A percentile compares a stretch with the other conserved stretches of the same genome.
Evolutionary conservation across 2,329 filamentous ascomycete genomes (phyloP).

Genomic region (Talaromyces sp.): DNA sequence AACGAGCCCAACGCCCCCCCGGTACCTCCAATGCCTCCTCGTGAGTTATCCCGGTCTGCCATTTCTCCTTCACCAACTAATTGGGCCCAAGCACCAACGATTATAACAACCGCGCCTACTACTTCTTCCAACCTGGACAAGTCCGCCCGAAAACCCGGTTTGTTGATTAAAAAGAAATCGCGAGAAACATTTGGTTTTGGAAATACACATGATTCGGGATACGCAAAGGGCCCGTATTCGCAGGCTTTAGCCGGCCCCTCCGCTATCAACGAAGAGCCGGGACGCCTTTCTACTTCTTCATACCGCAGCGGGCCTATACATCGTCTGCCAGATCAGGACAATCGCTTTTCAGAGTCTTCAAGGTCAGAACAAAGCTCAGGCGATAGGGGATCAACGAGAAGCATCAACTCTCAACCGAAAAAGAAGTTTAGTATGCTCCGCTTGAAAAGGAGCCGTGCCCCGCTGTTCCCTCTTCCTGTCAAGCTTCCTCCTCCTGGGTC

Average conservation of each 20-base stretch:
- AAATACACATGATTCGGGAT: slow-evolving; percentile 11
- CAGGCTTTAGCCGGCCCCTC: slow-evolving; percentile 22
- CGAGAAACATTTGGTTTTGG: slow-evolving; percentile 23
- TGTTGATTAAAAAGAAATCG: slow-evolving; percentile 28
- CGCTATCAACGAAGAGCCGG: slow-evolving; percentile 59
- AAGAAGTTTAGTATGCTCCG: slow-evolving; percentile 75
- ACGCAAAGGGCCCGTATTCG: slow-evolving; percentile 1
- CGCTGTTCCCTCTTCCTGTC: slow-evolving; percentile 84
- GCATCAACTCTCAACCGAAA: slow-evolving; percentile 58
- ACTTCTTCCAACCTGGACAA: slow-evolving; percentile 52
- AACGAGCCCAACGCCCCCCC: slow-evolving; percentile 51
- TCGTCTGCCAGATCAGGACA: slow-evolving; percentile 58
- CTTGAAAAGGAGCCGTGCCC: slow-evolving; percentile 67
- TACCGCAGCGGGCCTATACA: slow-evolving; percentile 46
- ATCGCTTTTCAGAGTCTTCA: slow-evolving; percentile 77
- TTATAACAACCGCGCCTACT: slow-evolving; percentile 90
- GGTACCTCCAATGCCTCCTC: slow-evolving; percentile 34
- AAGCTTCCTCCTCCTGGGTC: slow-evolving; percentile 52
- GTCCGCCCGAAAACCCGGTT: slow-evolving; percentile 39
- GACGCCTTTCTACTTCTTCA: slow-evolving; percentile 45
- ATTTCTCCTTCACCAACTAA: slow-evolving; percentile 1
- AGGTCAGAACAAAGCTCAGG: slow-evolving; percentile 79
- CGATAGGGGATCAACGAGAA: slow-evolving; percentile 53
- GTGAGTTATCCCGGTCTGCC: slow-evolving; percentile 21
- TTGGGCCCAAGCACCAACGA: slow-evolving; percentile 50